Evolutionary conservation across 2,329 filamentous ascomycete genomes (phyloP), one percentile per base, ranked within the genome.

Genomic region (Neopestalotiopsis rosae): DNA sequence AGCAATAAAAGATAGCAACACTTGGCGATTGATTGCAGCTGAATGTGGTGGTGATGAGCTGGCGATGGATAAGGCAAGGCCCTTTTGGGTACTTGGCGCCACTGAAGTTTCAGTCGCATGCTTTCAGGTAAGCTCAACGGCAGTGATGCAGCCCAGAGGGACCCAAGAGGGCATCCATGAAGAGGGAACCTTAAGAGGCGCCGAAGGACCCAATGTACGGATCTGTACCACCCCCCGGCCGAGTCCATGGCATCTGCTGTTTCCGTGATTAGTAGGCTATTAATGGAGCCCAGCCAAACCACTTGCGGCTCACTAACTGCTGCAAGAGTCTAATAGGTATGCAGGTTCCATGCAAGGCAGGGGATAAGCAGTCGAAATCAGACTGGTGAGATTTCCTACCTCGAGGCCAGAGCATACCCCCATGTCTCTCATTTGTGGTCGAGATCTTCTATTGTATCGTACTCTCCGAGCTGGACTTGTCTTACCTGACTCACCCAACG

Each of bases 321-420:
- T 52, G 45, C 45, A 52, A 52, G 45, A 52, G 45, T 52, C 45
- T 52, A 52, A 52, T 52, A 52, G 45, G 45, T 52, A 52, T 52
- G 45, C 45, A 52, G 45, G 45, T 24, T 52, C 9, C 45, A n/a
- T 52, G 45, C 45, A 10, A 52, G n/a, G 45, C 45, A 52, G 45
- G 45, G 20, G 14, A 52, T 52, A 9, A 38, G 34, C 6, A 38
- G 2, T 7, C 34, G 45, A 52, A 52, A 52, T 20, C 45, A 52
- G 45, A 52, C 45, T 52, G 17, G 20, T 52, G 45, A 52, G 45
- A 52, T n/a, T 24, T 20, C 14, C 20, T 17, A 20, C 14, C 20
- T 20, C 14, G 45, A 24, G 45, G 45, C 17, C 20, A 20, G 45
- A 20, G 45, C 45, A 4, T 17, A 17, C 45, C 20, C 45, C 45